Evolutionary conservation across 495 filamentous ascomycete genomes (phyloP).

Genomic region (Trichocladium uniseriatum): DNA sequence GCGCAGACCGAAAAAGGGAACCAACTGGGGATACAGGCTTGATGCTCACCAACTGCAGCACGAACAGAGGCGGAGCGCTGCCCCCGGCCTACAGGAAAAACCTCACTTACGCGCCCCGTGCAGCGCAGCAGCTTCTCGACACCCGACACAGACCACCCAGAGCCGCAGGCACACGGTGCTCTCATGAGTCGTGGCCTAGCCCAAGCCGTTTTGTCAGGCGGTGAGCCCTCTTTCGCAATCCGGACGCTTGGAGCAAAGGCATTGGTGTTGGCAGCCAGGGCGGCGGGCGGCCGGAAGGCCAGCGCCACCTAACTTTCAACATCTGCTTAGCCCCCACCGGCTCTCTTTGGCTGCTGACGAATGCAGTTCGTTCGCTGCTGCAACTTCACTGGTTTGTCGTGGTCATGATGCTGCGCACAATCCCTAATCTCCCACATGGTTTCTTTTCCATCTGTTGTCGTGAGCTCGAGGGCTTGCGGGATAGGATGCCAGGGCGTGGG

Average conservation of each 20-base stretch:
- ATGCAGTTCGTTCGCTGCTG: slow-evolving; percentile 6
- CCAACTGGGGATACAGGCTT: not conserved
- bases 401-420: slow-evolving; percentile 8
- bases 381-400: slow-evolving; percentile 11
- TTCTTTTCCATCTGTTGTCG: slow-evolving; percentile 6
- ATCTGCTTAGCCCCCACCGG: slow-evolving; percentile 12
- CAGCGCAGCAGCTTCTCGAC: not conserved
- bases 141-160: not conserved
- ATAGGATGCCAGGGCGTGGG: not conserved
- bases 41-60: not conserved
- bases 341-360: slow-evolving; percentile 3
- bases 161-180: too few species aligned
- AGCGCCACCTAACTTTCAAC: not conserved
- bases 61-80: slow-evolving; percentile 1
- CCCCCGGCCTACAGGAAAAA: slow-evolving; percentile 15
- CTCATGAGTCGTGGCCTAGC: not conserved
- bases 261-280: not conserved
- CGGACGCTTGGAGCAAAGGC: not conserved
- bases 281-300: not conserved
- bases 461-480: not conserved
- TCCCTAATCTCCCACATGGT: slow-evolving; percentile 14
- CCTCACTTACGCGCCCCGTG: slow-evolving; percentile 13
- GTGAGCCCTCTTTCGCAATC: slow-evolving; percentile 3
- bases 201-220: slow-evolving; percentile 9
- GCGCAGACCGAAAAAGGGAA: too few species aligned